Base-by-base conservation (phyloP, 768 basidiomycete genomes). In the Termitomyces heimii region DNA sequence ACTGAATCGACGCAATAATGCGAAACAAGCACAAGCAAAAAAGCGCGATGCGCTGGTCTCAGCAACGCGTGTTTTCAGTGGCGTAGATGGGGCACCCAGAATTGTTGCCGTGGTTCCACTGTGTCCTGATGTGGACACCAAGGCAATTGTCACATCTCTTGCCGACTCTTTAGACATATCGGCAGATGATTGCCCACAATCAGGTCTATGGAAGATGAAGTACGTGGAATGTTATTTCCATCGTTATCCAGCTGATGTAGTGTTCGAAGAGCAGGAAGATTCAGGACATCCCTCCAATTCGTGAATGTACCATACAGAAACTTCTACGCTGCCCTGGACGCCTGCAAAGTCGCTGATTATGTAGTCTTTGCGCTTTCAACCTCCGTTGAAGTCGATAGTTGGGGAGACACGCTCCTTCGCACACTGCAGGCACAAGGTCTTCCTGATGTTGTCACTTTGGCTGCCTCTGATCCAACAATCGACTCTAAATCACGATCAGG, bases 251-350 rank as follows among this genome's bases (percentile, higher is more conserved):
- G 58, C 53, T 55, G n/a, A 35, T 39, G 6, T 14, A 18, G 29
- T 54, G 37, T 34, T 45, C 56, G 48, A 61, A 95, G 94, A 67
- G 89, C 86, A 37, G 89, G 92, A 49, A 82, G 92, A 22, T 97
- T 94, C 78, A 94, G 90, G 72, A 94, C 94, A 0, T 90, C 88
- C 6, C 76, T 98, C 3, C 94, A 97, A 65, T 90, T 97, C 70
- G 77, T 93, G 53, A 85, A 85, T 42, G 77, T 96, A 2, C 84
- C 81, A 2, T 88, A 91, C 64, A 79, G 82, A 55, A 76, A 75
- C 46, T 80, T 91, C 51, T 96, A 92, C 70, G 79, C 82, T 2
- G 81, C 89, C 4, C 78, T 98, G 39, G 94, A 97, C 65, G 88
- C 86, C 0, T 89, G 87, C 66, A 87, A 92, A 67, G 88, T 84